Base-by-base conservation (phyloP, 441 rosid genomes). In the Gossypium laxum region DNA sequence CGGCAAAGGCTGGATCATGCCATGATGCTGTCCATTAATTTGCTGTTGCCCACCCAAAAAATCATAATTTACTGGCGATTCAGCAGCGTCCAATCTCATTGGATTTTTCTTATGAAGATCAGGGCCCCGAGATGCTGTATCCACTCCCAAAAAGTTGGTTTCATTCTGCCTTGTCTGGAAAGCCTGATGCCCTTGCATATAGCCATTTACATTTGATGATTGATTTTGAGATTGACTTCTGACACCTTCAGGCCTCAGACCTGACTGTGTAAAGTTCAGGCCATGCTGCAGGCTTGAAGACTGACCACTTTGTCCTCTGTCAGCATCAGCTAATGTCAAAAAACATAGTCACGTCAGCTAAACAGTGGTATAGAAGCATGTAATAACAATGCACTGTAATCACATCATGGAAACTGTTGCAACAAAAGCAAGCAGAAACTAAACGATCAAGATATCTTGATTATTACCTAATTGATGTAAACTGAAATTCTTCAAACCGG, bases 31-130 rank as follows among this genome's bases (percentile, higher is more conserved):
- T 78, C 74, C 75, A 67, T 74, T 82, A 76, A 82, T 38, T 72
- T 85, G 94, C 47, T 85, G 96, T 74, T 83, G 93, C 72, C 80
- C 86, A 70, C 91, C 90, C 73, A 84, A 88, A 82, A 86, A 84
- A 78, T 89, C 86, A 67, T 71, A 88, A 85, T 86, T 85, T 70
- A 82, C 87, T 5, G 96, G 88, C 76, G 90, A 79, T 77, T 89
- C 96, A 69, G 78, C 77, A 81, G 81, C 80, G 74, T 85, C 92
- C 78, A 67, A 72, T 75, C 83, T 84, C 70, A 54, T 72, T 47
- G 80, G 74, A 78, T 81, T 85, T 82, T 47, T 81, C 81, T 80
- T 82, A 24, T 78, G 87, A 77, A 78, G 75, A 51, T 89, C 91
- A 66, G 89, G 74, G 68, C 74, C 88, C 80, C 79, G 86, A 30